These are phyloP conservation scores for Scedosporium minutisporum DNA, from an alignment of 2,329 filamentous ascomycete species.

Conservation along the genomic window DNA sequence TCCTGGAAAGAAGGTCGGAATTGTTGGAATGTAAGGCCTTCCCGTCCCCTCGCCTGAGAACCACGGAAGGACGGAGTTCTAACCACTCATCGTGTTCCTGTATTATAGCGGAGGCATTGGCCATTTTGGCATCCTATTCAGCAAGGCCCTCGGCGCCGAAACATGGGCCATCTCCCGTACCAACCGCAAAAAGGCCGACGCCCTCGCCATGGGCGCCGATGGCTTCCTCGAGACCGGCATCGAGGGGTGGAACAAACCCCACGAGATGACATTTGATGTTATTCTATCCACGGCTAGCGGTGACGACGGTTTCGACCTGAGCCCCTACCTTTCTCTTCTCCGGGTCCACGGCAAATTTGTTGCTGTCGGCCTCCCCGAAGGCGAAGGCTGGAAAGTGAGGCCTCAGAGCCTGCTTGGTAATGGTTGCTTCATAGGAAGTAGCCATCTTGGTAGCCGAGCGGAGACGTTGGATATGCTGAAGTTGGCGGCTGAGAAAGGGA, in stretches of 20 bases:
- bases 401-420: slow-evolving; percentile 47
- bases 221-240: slow-evolving; percentile 20
- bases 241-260: slow-evolving; percentile 36
- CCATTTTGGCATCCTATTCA: slow-evolving; percentile 54
- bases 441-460: slow-evolving; percentile 30
- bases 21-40: slow-evolving; percentile 38
- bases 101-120: slow-evolving; percentile 42
- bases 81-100: neutral
- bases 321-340: slow-evolving; percentile 47
- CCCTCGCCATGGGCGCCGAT: slow-evolving; percentile 42
- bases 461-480: slow-evolving; percentile 46
- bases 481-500: slow-evolving; percentile 39
- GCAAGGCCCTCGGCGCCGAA: slow-evolving; percentile 52
- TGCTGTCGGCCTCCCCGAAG: slow-evolving; percentile 54
- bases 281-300: slow-evolving; percentile 38
- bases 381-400: slow-evolving; percentile 28
- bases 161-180: slow-evolving; percentile 45
- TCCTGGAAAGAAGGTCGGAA: slow-evolving; percentile 52
- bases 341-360: slow-evolving; percentile 49
- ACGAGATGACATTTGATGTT: slow-evolving; percentile 38
- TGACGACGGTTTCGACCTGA: slow-evolving; percentile 39
- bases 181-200: slow-evolving; percentile 37
- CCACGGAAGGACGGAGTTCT: too few species aligned
- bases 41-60: too few species aligned
- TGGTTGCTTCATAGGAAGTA: slow-evolving; percentile 33